phyloP scores from a whole-genome alignment of 1,139 yeast species.

The Kodamaea sp. region DNA sequence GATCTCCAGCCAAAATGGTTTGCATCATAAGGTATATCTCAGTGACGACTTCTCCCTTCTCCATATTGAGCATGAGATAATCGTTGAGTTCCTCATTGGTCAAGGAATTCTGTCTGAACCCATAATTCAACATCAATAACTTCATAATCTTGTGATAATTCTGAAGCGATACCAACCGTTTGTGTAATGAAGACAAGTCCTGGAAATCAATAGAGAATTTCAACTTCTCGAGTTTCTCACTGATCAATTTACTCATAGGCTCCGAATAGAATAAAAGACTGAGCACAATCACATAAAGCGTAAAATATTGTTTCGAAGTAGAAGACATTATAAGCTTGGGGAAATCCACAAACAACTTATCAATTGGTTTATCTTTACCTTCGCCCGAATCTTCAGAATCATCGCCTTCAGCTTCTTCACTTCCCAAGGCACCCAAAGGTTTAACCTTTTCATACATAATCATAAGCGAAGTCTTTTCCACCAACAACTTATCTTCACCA shows the following conservation, averaged over 20 bases:
- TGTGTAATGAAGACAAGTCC: slow-evolving; percentile 33
- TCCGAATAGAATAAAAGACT: slow-evolving; percentile 44
- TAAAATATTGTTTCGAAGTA: slow-evolving; percentile 45
- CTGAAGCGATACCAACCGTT: slow-evolving; percentile 31
- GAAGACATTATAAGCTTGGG: slow-evolving; percentile 43
- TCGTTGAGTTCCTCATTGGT: slow-evolving; percentile 42
- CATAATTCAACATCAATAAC: slow-evolving; percentile 33
- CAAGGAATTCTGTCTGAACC: slow-evolving; percentile 35
- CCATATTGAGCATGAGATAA: slow-evolving; percentile 29
- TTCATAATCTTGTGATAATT: slow-evolving; percentile 26
- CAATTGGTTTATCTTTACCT: slow-evolving; percentile 11
- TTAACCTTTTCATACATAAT: slow-evolving; percentile 34
- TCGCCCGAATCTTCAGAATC: slow-evolving; percentile 5
- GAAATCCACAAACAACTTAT: slow-evolving; percentile 37
- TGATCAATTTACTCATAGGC: slow-evolving; percentile 38
- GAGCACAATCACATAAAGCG: slow-evolving; percentile 37
- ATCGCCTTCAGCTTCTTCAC: slow-evolving; percentile 1
- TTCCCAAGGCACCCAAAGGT: slow-evolving; percentile 22
- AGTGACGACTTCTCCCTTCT: slow-evolving; percentile 29
- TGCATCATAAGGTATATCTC: slow-evolving; percentile 43
- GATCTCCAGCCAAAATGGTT: slow-evolving; percentile 43
- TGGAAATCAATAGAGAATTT: slow-evolving; percentile 47
- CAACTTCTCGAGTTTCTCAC: slow-evolving; percentile 41
- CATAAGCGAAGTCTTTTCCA: slow-evolving; percentile 42
- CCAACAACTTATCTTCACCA: slow-evolving; percentile 36